These are phyloP conservation scores for Trichoderma afroharzianum DNA, from an alignment of 2,329 filamentous ascomycete species.

Conservation along the genomic window DNA sequence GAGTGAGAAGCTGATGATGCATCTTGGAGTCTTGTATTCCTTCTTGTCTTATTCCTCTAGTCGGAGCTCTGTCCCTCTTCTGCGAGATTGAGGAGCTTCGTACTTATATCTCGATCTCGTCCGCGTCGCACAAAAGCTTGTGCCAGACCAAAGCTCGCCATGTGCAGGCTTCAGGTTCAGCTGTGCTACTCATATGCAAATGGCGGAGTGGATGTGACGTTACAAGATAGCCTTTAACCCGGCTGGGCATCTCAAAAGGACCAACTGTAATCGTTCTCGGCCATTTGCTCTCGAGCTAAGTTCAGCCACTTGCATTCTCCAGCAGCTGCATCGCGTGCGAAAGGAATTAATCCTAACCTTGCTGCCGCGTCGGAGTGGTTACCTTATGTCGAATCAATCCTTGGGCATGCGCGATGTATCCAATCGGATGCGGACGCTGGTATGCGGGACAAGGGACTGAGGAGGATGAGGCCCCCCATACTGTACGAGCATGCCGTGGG, in stretches of 20 bases:
- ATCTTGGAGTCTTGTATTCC: background rate
- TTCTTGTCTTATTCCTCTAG: background rate
- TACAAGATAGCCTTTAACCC: slow-evolving; percentile 16
- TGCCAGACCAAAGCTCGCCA: background rate
- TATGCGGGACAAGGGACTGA: background rate
- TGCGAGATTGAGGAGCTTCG: background rate
- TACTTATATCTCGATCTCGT: background rate
- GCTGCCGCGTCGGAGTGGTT: background rate
- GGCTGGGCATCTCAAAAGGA: slow-evolving; percentile 10
- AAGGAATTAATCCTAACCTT: background rate
- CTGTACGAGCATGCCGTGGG: background rate
- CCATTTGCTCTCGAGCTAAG: background rate
- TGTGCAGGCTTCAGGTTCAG: background rate
- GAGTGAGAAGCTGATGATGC: background rate
- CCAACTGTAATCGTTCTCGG: slow-evolving; percentile 9
- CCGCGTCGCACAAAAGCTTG: background rate
- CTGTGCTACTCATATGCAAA: background rate
- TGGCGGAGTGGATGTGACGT: slow-evolving; percentile 17
- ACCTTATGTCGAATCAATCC: background rate
- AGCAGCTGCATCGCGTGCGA: background rate
- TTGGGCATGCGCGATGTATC: background rate
- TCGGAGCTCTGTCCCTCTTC: background rate
- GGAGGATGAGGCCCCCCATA: background rate
- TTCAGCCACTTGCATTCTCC: slow-evolving; percentile 3
- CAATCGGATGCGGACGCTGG: background rate